Evolutionary conservation across 257 asterid species (phyloP).

Genomic region (Solanum medicagineum): DNA sequence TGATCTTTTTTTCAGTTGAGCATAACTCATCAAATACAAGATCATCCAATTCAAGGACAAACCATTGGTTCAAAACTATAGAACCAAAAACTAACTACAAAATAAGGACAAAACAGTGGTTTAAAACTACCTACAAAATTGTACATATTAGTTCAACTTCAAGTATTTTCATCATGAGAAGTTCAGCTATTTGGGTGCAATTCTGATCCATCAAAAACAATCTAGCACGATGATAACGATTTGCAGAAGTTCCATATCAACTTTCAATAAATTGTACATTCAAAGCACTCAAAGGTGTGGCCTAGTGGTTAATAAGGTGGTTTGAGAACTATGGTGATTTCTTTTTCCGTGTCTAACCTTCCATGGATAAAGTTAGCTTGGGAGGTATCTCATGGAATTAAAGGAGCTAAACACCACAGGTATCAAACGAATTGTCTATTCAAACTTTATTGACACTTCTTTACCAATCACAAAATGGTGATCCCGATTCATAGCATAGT

Average conservation of each 20-base stretch:
- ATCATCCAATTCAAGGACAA: neutral
- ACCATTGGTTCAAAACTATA: neutral
- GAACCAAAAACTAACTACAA: neutral
- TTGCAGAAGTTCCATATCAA: neutral
- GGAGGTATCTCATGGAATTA: neutral
- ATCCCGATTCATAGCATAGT: too few relatives aligned
- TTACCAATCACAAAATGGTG: neutral
- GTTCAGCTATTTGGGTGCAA: neutral
- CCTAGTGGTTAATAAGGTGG: neutral
- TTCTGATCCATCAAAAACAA: neutral
- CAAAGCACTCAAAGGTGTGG: neutral
- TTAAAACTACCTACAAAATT: neutral
- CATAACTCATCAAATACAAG: neutral
- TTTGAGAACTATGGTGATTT: neutral
- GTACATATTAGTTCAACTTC: neutral
- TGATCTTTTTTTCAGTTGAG: neutral
- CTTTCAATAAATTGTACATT: neutral
- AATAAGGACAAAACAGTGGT: neutral
- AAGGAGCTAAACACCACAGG: neutral
- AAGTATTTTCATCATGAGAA: neutral
- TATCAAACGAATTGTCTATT: neutral
- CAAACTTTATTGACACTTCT: neutral
- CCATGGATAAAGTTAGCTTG: neutral
- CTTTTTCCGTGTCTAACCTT: neutral
- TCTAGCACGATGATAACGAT: neutral